A percentile compares a stretch with the other conserved stretches of the same genome.
Conservation (phyloP, 768 basidiomycete genomes). For the Leccinum arenicola region DNA sequence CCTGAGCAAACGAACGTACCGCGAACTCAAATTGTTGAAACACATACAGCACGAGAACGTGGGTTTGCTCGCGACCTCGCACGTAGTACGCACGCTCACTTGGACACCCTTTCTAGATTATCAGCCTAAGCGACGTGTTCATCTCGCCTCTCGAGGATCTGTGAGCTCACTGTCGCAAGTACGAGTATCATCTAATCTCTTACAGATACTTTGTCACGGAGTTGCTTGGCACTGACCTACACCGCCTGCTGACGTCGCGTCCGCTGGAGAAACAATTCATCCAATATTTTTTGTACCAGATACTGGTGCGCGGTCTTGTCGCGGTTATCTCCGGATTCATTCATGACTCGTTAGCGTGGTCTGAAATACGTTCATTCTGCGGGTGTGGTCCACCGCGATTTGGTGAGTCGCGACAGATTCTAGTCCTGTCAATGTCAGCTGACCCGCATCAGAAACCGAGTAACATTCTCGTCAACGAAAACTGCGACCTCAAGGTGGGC, state of each 20-base stretch:
- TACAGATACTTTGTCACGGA: constrained; percentile 97
- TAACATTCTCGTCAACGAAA: constrained; percentile 99
- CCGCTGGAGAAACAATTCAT: constrained; percentile 99
- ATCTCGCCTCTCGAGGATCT: constrained; percentile 99
- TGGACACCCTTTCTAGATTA: constrained; percentile 59
- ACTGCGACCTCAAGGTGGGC: constrained; percentile 93
- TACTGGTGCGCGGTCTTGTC: constrained; percentile 59
- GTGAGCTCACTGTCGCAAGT: constrained; percentile 45
- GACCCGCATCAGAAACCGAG: constrained; percentile 77
- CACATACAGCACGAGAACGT: constrained; percentile 99
- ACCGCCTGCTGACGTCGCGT: constrained; percentile 92
- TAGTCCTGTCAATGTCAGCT: neutral
- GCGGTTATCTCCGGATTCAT: constrained; percentile 2
- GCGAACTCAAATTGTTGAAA: constrained; percentile 96
- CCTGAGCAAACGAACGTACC: constrained; percentile 95
- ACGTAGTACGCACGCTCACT: neutral
- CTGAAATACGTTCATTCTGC: constrained; percentile 99
- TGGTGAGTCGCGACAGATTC: constrained; percentile 47
- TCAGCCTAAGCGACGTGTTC: constrained; percentile 98
- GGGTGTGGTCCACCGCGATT: constrained; percentile 96
- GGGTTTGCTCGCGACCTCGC: constrained; percentile 26
- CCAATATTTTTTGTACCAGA: constrained; percentile 99
- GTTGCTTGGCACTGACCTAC: constrained; percentile 95
- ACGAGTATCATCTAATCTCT: neutral
- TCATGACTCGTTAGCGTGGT: constrained; percentile 61